Evolutionary conservation across 2,329 filamentous ascomycete species (phyloP), one percentile per base, ranked within the genome.

Genomic region (Aureobasidium vineae): DNA sequence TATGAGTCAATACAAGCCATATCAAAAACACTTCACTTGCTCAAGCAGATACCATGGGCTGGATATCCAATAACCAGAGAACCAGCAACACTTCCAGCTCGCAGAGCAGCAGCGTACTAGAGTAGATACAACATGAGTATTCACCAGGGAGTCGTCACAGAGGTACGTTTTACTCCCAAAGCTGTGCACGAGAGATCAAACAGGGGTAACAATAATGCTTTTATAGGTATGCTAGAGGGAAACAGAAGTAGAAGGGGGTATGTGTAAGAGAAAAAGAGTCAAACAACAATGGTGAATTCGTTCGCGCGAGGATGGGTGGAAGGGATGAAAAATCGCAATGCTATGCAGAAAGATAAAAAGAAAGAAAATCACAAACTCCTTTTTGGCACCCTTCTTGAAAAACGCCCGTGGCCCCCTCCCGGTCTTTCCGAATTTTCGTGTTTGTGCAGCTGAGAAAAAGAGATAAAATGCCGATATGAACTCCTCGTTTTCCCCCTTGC

Each of bases 271-370:
- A 15, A 40, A 21, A 1, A 36, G 36, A 54, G 52, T 41, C 53
- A 56, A 6, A 41, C 33, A 28, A 41, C 33, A 28, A 41, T 40
- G 53, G 23, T 54, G 53, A 36, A 19, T 47, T 21, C 19, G 23
- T 63, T 40, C 19, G 43, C 19, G 33, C 10, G 47, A 52, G 36
- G 33, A 40, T 33, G 33, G 33, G 36, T 43, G 38, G 10, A 36
- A 45, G 13, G 33, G 16, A 26, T 15, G 3, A 31, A 23, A 64
- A 10, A 38, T 54, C 61, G 61, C 61, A 64, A 19, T 64, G 61
- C 61, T 64, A 64, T 64, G 61, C 61, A 63, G 45, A 23, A 40
- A 23, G 23, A 50, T 16, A 50, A 63, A 31, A 10, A 28, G 6
- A n/a, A 28, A 40, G 26, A 31, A n/a, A 52, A 8, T 16, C 26